Evolutionary conservation across 1,139 yeast species (phyloP), one percentile per base, ranked within the genome.

Genomic region (Sugiyamaella neomexicana): DNA sequence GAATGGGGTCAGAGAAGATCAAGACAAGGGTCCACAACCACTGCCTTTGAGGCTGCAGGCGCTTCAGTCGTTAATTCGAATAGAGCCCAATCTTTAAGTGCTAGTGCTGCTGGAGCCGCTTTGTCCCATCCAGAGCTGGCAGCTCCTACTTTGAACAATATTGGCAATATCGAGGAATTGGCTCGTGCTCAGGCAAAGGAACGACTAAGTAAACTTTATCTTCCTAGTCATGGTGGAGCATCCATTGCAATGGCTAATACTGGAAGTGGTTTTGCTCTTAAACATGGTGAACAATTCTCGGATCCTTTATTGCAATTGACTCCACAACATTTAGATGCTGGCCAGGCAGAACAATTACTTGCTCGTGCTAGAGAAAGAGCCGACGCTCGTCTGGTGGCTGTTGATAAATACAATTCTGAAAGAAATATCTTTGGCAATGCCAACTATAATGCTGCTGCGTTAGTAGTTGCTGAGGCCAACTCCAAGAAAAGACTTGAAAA

Each of bases 391-490:
- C 58, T 74, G 51, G 62, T 65, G 8, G 60, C 60, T 45, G 74
- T 80, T 58, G 80, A 78, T 58, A 70, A 73, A 56, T 61, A 68
- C 48, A 66, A 72, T 40, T 67, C 69, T 45, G 72, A 73, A 53
- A 66, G 65, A 53, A 68, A 72, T 59, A 61, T 71, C 32, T 65
- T 64, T 48, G 65, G 67, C 9, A 70, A 72, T 55, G 59, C 63
- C 46, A 61, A 64, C 50, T 64, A 56, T 46, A 68, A 70, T 53
- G 74, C 70, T 44, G 80, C 85, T 41, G 85, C 85, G 9, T 68
- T 75, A 17, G 76, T 76, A 45, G 73, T 86, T 62, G 97, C 97
- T 1, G 88, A 86, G 67, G 49, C 48, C 20, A 80, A 82, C 61
- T 73, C 80, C 55, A 79, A 79, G 55, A 83, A 80, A 63, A 77